Percentiles rank a stretch among this genome's conserved stretches.
These are phyloP conservation scores for Daucus carota DNA, from an alignment of 129 eudicot genomes.

Conservation along the genomic window DNA sequence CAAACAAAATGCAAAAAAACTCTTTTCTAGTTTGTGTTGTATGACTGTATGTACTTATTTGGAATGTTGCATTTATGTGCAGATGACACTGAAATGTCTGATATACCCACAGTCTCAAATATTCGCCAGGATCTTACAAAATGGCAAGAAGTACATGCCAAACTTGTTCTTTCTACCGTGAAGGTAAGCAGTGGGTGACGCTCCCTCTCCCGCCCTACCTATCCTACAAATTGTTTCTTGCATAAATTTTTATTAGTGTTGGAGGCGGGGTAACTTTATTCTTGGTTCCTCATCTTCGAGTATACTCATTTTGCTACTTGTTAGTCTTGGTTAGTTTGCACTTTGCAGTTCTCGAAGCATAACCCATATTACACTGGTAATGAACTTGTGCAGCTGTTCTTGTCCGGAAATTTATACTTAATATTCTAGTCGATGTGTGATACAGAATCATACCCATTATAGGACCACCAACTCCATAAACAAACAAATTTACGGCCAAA, in stretches of 20 bases:
- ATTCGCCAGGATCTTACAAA: conserved; percentile 89
- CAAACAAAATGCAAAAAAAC: neutral
- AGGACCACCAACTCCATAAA: neutral
- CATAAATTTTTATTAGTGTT: too few species aligned
- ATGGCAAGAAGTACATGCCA: conserved; percentile 89
- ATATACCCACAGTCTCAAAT: conserved; percentile 80
- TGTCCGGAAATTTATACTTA: neutral
- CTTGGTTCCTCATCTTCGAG: neutral
- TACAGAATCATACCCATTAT: neutral
- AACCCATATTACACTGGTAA: neutral
- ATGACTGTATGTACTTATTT: conserved; percentile 17
- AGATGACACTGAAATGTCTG: conserved; percentile 79
- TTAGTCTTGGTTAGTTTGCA: neutral
- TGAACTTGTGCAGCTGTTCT: neutral
- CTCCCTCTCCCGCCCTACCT: neutral
- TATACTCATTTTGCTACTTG: neutral
- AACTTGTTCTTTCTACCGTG: conserved; percentile 67
- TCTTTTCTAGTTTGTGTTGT: neutral
- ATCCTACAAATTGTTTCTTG: neutral
- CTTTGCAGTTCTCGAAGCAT: neutral
- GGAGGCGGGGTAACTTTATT: too few species aligned
- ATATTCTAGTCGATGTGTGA: neutral
- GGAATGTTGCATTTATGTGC: conserved; percentile 29
- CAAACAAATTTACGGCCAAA: neutral
- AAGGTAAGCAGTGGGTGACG: conserved; percentile 34